Base-by-base conservation (phyloP, 176 grass and related monocot species). In the Oropetium thomaeum region DNA sequence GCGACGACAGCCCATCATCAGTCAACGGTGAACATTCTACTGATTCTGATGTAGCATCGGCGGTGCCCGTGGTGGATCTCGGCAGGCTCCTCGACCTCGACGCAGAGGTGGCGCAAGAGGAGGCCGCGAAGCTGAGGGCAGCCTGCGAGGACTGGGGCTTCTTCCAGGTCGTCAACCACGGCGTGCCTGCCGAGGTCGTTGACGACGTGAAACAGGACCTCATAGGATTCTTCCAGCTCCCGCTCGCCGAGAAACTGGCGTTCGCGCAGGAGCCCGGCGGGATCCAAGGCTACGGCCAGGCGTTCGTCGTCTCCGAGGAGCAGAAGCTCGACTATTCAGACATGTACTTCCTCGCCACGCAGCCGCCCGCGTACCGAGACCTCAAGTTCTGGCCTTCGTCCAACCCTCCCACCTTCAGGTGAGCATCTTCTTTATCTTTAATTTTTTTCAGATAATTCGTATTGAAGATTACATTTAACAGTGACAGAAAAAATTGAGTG, bases 291-390 rank as follows among this genome's bases (percentile, higher is more conserved):
- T 90, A 90, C 38, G 90, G 87, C 5, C 87, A 90, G 69, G 67
- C 45, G 10, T 93, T 93, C 65, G 87, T 87, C 4, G 39, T 84
- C 0, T 87, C 90, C 0, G 52, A 79, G 14, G 83, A 90, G 1
- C 84, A 93, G 77, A 93, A 34, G 65, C 84, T 93, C 0, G 90
- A 93, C 73, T 93, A 83, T 80, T 62, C 75, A 1, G 80, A 89
- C 76, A 57, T 90, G n/a, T 76, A 55, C 66, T 87, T 58, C 59
- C 74, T 87, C 11, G 1, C 10, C 49, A 84, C 83, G 47, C 87
- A 65, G 85, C 87, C 87, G 34, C 44, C 59, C 16, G 19, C n/a
- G 34, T 67, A 87, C 58, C 75, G 87, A 0, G 26, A 69, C 23
- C 69, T 87, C 71, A 42, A 41, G 41, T 64, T 81, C 16, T 90